These are phyloP conservation scores for Nelumbo lutea DNA, from an alignment of 164 flowering plant species.

Conservation along the genomic window DNA sequence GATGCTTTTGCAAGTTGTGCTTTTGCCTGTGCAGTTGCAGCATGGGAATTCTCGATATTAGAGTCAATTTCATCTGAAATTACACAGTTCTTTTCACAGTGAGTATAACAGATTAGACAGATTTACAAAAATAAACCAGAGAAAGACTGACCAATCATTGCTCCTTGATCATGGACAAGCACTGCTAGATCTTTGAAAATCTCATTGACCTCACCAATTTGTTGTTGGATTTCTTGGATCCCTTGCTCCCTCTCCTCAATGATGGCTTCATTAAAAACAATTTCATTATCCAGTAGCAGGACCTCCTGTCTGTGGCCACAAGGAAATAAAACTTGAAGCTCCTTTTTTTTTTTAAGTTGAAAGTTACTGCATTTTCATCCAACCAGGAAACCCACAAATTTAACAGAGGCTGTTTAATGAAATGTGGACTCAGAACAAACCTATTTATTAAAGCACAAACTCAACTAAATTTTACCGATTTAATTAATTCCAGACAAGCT, in stretches of 20 bases:
- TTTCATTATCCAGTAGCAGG: constrained; percentile 50
- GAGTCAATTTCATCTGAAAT: constrained; percentile 76
- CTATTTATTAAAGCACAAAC: no score
- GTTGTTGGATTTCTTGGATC: constrained; percentile 66
- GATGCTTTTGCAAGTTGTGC: constrained; percentile 80
- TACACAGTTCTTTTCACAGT: background rate
- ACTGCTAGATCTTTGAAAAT: constrained; percentile 79
- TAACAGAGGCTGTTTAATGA: background rate
- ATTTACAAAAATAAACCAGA: background rate
- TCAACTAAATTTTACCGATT: no score
- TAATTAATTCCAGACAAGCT: no score
- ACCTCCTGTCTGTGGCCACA: constrained; percentile 49
- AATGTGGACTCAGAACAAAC: no score
- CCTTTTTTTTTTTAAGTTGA: background rate
- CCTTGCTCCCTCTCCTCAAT: constrained; percentile 87
- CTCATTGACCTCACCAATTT: constrained; percentile 75
- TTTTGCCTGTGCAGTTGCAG: constrained; percentile 70
- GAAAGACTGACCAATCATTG: constrained; percentile 54
- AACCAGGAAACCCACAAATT: background rate
- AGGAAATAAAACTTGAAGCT: background rate
- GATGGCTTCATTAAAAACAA: constrained; percentile 59
- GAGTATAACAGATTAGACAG: background rate
- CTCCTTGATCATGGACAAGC: constrained; percentile 69
- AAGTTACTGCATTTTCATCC: background rate
- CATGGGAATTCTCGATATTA: constrained; percentile 56